These are phyloP conservation scores for Citropsis articulata DNA, from an alignment of 345 rosid genomes.

Conservation along the genomic window DNA sequence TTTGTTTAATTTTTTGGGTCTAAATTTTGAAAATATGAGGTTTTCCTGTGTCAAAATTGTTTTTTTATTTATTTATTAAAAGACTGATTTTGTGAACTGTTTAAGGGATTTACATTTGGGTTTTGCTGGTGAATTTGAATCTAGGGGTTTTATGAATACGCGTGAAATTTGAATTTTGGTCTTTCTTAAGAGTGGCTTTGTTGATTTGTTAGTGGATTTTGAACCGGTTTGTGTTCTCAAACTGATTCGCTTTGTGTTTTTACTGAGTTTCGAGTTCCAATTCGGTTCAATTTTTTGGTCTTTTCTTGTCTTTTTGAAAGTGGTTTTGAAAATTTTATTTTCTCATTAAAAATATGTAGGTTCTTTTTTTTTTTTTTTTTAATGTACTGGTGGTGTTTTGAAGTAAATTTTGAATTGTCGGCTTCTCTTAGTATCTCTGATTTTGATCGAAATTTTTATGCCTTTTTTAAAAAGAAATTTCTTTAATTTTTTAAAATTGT, in stretches of 20 bases:
- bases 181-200: not conserved
- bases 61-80: not conserved
- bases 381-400: not conserved
- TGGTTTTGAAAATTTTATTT: not conserved
- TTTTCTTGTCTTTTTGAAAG: not conserved
- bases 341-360: not conserved
- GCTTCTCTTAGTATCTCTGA: not conserved
- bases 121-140: conserved; percentile 4
- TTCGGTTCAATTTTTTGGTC: not conserved
- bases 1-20: not conserved
- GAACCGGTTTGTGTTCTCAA: conserved; percentile 3
- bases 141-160: not conserved
- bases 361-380: not conserved
- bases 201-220: conserved; percentile 12
- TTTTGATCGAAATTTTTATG: not conserved
- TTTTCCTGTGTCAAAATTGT: not conserved
- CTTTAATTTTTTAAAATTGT: not conserved
- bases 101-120: not conserved
- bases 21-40: not conserved
- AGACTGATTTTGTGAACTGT: not conserved
- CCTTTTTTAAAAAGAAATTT: not conserved
- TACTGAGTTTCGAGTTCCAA: conserved; percentile 14
- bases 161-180: conserved; percentile 3
- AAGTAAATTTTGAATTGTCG: conserved; percentile 14
- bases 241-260: not conserved